Evolutionary conservation across 495 filamentous ascomycete species (phyloP), one percentile per base, ranked within the genome.

Genomic region (Penicillium salamii): DNA sequence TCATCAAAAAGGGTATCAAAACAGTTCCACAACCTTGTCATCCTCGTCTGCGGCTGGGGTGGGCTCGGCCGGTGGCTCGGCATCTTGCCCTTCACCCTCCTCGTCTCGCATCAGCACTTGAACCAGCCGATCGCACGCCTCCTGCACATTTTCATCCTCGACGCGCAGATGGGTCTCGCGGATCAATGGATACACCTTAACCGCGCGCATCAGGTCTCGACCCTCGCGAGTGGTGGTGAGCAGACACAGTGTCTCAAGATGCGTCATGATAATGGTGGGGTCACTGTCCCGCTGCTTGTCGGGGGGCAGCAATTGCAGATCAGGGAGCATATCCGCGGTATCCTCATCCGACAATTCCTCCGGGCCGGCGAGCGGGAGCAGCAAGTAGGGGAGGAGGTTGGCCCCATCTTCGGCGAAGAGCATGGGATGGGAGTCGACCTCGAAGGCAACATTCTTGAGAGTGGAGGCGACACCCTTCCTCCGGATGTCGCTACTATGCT

Each of bases 31-130:
- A 32, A 72, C 64, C 42, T 71, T 56, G 29, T 74, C 52, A 37
- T 78, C 74, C 36, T 76, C 72, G 47, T 73, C 65, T 12, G 65
- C 42, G 3, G 53, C 42, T 13, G 43, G 37, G 18, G 58, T 49
- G 11, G 56, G 48, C 56, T 59, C 20, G 19, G 52, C 57, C 15
- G 52, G 54, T 45, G 52, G 56, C 45, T 62, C 43, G 1, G 19
- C 40, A 8, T 26, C 23, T 23, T 56, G 60, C 32, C 56, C 65
- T 41, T 71, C 68, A 14, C 61, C 69, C 36, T 66, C 69, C 53
- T 78, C 93, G 51, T 91, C 90, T 41, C 87, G 78, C 91, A 96
- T 95, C 34, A 98, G 61, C 11, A 98, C 82, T 56, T 98, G 89
- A 29, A 98, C 93, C 42, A 97, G 58, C 57, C 93, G 77, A 63